Evolutionary conservation across 352 stramenopile genomes (phyloP).

Genomic region (Discostella stelligera): DNA sequence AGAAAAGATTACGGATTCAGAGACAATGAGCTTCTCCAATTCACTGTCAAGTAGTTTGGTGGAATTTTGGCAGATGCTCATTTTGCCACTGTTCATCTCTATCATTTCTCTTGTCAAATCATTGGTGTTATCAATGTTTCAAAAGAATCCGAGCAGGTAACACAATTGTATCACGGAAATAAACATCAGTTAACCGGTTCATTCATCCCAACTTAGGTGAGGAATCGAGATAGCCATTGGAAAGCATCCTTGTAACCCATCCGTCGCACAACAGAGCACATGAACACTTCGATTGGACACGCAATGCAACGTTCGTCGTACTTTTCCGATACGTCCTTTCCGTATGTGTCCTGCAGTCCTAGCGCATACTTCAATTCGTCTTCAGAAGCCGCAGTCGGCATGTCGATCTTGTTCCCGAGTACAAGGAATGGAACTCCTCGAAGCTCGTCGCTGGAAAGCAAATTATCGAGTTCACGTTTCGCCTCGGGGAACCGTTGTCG

Average conservation of each 20-base stretch:
- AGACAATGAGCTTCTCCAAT: background rate
- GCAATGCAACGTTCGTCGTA: conserved; percentile 82
- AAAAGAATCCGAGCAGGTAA: conserved; percentile 20
- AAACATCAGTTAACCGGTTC: background rate
- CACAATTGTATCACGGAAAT: background rate
- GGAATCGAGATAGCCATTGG: conserved; percentile 87
- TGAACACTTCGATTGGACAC: conserved; percentile 98
- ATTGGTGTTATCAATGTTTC: conserved; percentile 21
- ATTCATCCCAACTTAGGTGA: conserved; percentile 39
- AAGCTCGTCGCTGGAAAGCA: conserved; percentile 97
- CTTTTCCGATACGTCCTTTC: conserved; percentile 88
- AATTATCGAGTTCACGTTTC: conserved; percentile 95
- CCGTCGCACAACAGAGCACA: conserved; percentile 98
- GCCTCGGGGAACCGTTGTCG: conserved; percentile 98
- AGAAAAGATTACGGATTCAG: background rate
- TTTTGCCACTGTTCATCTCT: conserved; percentile 27
- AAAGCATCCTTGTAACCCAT: conserved; percentile 98
- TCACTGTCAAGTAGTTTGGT: conserved; percentile 33
- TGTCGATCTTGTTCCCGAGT: conserved; percentile 99
- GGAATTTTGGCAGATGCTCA: conserved; percentile 26
- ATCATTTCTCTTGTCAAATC: conserved; percentile 31
- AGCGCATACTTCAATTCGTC: conserved; percentile 96
- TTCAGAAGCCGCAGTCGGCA: conserved; percentile 94
- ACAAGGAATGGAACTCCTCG: conserved; percentile 98
- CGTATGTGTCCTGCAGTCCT: conserved; percentile 97